These are phyloP conservation scores for Gentiana dahurica DNA, from an alignment of 257 asterid genomes.

Conservation along the genomic window DNA sequence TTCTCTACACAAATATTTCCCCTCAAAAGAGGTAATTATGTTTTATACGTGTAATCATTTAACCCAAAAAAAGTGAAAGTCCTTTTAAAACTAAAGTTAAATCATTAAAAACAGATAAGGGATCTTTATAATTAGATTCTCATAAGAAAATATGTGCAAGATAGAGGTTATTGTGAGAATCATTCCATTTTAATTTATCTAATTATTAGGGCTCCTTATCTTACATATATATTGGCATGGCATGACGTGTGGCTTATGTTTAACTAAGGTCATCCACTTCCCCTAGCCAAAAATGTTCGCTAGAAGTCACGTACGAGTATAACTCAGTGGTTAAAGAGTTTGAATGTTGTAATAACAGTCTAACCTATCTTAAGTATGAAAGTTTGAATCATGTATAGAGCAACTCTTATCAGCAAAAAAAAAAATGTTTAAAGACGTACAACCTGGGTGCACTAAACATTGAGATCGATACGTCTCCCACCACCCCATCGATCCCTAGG, in stretches of 20 bases:
- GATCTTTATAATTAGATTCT: conserved; percentile 39
- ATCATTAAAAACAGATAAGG: conserved; percentile 29
- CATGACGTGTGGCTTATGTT: background rate
- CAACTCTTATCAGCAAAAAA: too few species aligned
- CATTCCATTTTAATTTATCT: conserved; percentile 2
- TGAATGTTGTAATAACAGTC: too few species aligned
- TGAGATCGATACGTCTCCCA: too few species aligned
- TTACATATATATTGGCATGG: conserved; percentile 7
- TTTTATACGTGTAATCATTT: conserved; percentile 38
- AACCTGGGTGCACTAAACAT: too few species aligned
- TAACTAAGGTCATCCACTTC: too few species aligned
- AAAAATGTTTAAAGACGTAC: too few species aligned
- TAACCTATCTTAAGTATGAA: too few species aligned
- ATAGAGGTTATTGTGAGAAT: conserved; percentile 12
- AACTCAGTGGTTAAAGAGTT: too few species aligned
- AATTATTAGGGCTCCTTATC: conserved; percentile 10
- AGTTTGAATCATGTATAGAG: too few species aligned
- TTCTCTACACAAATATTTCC: background rate
- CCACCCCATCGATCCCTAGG: too few species aligned
- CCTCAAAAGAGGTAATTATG: conserved; percentile 18
- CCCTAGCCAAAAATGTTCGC: too few species aligned
- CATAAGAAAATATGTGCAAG: conserved; percentile 15
- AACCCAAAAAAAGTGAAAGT: conserved; percentile 44
- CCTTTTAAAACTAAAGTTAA: conserved; percentile 48
- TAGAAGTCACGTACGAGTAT: too few species aligned